Evolutionary conservation across 2,329 filamentous ascomycete species (phyloP), one percentile per base, ranked within the genome.

Genomic region (Colletotrichum caudatum): DNA sequence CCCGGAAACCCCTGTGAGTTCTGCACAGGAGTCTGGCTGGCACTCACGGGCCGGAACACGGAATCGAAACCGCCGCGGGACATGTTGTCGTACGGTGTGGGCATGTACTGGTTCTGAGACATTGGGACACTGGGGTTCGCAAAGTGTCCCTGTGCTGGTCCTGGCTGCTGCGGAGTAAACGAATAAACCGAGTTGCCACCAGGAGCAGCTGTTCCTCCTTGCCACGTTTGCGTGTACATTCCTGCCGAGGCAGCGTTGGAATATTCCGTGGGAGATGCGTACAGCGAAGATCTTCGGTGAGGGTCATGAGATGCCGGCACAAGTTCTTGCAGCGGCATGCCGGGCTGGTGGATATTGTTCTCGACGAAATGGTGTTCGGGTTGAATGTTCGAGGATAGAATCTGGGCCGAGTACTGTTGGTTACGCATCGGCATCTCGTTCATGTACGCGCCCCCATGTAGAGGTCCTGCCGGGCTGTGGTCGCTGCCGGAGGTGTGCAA

Each of bases 281-380:
- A 84, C 20, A 87, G 80, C 0, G 86, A 86, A 0, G 85, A 79
- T 23, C 86, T 82, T 39, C 86, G 81, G 72, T 82, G 82, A 1
- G 80, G 74, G 48, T 85, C 84, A 64, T 87, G 85, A 2, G 84
- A 78, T 48, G 79, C 81, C 1, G 84, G 74, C 7, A 86, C 83
- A 74, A 87, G 80, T 46, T 88, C 85, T 26, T 80, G 79, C 26
- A 88, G 77, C 2, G 82, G 76, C 12, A 88, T 78, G 44, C 77
- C 75, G 7, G 78, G 73, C 12, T 78, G 74, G 46, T 81, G 82
- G 9, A 84, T 81, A 26, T 74, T 77, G 54, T 76, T 77, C 64
- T 85, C 84, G 5, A 83, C 81, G 67, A 83, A 86, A 0, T 78
- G 71, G 61, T 80, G 76, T 56, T 85, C 84, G 14, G 82, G 66